A percentile compares a stretch with the other conserved stretches of the same genome.
Evolutionary conservation across 768 basidiomycete species (phyloP).

Genomic region (Podaxis pistillaris): DNA sequence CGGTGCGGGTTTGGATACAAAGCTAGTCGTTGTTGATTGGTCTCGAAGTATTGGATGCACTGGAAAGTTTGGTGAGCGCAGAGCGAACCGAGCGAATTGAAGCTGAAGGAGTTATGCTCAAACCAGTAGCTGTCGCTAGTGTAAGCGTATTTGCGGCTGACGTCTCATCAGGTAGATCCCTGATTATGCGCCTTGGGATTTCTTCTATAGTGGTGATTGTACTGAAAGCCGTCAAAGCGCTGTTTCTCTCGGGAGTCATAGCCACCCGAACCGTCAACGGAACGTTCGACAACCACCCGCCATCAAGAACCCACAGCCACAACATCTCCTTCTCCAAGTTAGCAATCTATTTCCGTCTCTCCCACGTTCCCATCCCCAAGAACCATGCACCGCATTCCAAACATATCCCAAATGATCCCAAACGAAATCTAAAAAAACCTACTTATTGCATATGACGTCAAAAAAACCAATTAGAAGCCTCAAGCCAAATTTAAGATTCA

Average conservation of each 20-base stretch:
- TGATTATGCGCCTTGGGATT: slow-evolving; percentile 50
- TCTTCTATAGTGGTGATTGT: slow-evolving; percentile 68
- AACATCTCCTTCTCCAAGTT: no score
- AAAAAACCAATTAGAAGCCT: no score
- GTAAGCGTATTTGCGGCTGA: slow-evolving; percentile 22
- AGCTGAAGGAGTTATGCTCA: slow-evolving; percentile 62
- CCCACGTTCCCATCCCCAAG: no score
- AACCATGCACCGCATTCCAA: no score
- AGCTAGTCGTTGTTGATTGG: slow-evolving; percentile 36
- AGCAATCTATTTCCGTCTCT: no score
- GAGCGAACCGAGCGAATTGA: slow-evolving; percentile 62
- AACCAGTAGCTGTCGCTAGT: slow-evolving; percentile 25
- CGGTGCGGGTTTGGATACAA: slow-evolving; percentile 63
- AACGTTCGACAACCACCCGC: no score
- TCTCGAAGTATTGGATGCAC: slow-evolving; percentile 17
- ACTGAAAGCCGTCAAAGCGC: slow-evolving; percentile 46
- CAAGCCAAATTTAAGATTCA: no score
- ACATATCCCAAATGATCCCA: no score
- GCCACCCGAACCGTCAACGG: no score
- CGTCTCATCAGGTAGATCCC: slow-evolving; percentile 51
- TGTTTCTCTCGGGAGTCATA: slow-evolving; percentile 32
- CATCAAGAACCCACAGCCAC: no score
- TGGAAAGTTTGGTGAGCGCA: slow-evolving; percentile 30
- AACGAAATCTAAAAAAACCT: no score
- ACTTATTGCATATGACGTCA: no score